Evolutionary conservation across 495 filamentous ascomycete species (phyloP), one percentile per base, ranked within the genome.

Genomic region (Neurospora sp.): DNA sequence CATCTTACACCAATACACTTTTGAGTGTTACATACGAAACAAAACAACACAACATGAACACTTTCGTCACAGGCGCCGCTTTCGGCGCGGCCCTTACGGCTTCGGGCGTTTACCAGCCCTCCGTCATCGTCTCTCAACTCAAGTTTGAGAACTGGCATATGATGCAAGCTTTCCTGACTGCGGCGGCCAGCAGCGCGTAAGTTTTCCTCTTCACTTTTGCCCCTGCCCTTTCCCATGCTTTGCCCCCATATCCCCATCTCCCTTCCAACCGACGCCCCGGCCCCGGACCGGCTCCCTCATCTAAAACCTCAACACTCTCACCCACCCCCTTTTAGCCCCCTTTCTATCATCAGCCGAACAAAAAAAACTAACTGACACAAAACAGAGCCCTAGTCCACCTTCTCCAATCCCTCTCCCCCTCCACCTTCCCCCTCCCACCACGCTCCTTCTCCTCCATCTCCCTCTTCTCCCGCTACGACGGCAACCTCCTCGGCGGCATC

Each of bases 81-180:
- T 89, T 90, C 73, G 88, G 88, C 40, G 85, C 84, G 9, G 87
- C 87, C 71, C 78, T 89, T 20, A 82, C 86, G 31, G 82, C 83
- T 22, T 80, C 87, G 10, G 86, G 85, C 22, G 84, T 90, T 69
- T 86, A 84, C 75, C 79, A 82, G 69, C 87, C 88, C 8, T 74
- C 81, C 16, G 81, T 86, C 73, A 89, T 90, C 74, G 72, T 87
- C 69, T 77, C 76, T 1, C 88, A 90, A 76, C 84, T 90, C 80
- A 78, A 77, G 35, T 81, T 89, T 9, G 74, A 80, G 42, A 84
- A 87, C 79, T 89, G 85, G 77, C 85, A 87, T 71, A 89, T 90
- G 88, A 76, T 88, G 39, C 83, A 88, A 74, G 83, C 84, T 2
- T 90, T 90, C 72, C 78, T 89, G 3, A 80, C 84, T 40, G 88